Base-by-base conservation (phyloP, 495 filamentous ascomycete species). In the Daldinia decipiens region DNA sequence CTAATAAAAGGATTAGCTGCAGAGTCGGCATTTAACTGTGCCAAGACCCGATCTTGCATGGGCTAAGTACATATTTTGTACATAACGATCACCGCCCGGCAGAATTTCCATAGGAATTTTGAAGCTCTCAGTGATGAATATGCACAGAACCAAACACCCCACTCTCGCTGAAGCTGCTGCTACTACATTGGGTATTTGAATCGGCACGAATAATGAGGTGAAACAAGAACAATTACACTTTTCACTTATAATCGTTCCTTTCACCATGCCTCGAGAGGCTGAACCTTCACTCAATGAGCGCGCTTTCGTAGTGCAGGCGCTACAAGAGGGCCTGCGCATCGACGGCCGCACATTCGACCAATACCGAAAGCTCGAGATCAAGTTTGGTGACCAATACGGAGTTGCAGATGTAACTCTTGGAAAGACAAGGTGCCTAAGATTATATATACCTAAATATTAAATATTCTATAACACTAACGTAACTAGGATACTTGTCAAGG, bases 351-450 rank as follows among this genome's bases (percentile, higher is more conserved):
- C 85, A 39, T 82, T 92, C 57, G 92, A 98, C 71, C 83, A 90
- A 56, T 93, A 91, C 81, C 91, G 95, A 64, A 81, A 87, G 11
- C 76, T 98, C 21, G 87, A 89, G 45, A 83, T 99, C 36, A 85
- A 84, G 6, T 98, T 98, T 79, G 93, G 93, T 15, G 90, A 97
- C 43, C 92, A 97, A 74, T 92, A 95, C 83, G 95, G 95, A 57
- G 88, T 94, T 77, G 92, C 92, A 70, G 93, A 98, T 77, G 92
- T 98, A 4, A 86, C 88, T 68, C 80, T 98, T 64, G 95, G 96
- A 58, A 96, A 94, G 82, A 99, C 95, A 31, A 92, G 91, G 94
- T 95, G n/a, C n/a, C n/a, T n/a, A n/a, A 79, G 47, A 1, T 56
- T 56, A 56, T 21, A 21, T 47, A 47, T 4, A 11, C 17, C 8